Evolutionary conservation across 371 early-diverging fungal species (phyloP).

Genomic region (Mucor irregularis): DNA sequence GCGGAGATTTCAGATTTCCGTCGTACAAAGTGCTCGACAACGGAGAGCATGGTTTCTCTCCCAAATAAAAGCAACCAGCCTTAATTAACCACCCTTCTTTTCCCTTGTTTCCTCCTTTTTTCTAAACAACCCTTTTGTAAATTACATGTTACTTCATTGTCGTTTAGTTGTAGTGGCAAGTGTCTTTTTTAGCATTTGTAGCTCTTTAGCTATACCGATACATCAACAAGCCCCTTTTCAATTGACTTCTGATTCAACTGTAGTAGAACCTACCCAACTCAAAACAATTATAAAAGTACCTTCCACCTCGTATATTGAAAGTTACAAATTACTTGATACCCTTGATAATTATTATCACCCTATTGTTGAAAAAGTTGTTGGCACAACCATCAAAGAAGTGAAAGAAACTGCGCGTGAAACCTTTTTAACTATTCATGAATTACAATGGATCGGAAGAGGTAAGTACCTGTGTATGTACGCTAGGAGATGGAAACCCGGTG

Average conservation of each 20-base stretch:
- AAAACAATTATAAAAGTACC: neutral
- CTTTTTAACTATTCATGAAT: conserved; percentile 23
- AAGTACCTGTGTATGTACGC: too few species aligned
- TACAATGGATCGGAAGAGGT: conserved; percentile 21
- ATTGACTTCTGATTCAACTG: too few species aligned
- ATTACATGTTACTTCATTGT: neutral
- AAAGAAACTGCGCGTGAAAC: conserved; percentile 17
- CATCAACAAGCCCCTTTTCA: conserved; percentile 7
- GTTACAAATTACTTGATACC: neutral
- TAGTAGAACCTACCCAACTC: neutral
- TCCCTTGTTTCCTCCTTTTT: neutral
- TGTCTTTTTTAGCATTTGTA: neutral
- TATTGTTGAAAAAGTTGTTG: conserved; percentile 6
- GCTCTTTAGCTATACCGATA: conserved; percentile 7
- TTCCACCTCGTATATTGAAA: neutral
- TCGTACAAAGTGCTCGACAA: neutral
- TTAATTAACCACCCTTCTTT: neutral
- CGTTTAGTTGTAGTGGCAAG: too few species aligned
- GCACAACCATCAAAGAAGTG: conserved; percentile 9
- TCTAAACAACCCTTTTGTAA: neutral
- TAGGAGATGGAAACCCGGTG: too few species aligned
- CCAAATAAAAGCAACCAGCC: too few species aligned
- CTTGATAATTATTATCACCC: conserved; percentile 4
- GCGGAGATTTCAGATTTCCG: neutral
- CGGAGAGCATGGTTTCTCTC: neutral